Percentiles rank a stretch among this genome's conserved stretches.
Evolutionary conservation across 2,329 filamentous ascomycete species (phyloP).

Genomic region (Neofusicoccum cordaticola): DNA sequence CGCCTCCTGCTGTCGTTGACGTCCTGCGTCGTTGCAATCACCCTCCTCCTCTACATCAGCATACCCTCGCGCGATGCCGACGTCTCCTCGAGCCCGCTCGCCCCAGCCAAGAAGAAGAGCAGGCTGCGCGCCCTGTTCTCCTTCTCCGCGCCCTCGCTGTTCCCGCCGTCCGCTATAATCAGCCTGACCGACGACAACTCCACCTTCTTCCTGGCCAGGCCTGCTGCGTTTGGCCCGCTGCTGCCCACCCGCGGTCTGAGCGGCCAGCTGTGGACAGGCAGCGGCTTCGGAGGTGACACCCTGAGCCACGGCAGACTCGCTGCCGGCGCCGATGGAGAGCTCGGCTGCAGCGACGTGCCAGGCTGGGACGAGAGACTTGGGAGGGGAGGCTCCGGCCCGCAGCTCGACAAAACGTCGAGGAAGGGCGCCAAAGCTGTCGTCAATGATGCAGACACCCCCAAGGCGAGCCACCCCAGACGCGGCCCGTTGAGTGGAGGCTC

Average conservation of each 20-base stretch:
- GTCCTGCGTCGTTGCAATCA: constrained; percentile 42
- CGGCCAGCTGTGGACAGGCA: constrained; percentile 89
- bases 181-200: constrained; percentile 97
- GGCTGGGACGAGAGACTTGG: constrained; percentile 67
- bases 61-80: constrained; percentile 22
- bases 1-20: constrained; percentile 43
- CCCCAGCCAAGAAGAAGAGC: constrained; percentile 27
- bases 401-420: constrained; percentile 37
- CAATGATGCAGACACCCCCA: neutral
- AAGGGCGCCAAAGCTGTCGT: neutral
- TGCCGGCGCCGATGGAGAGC: constrained; percentile 68
- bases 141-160: constrained; percentile 68
- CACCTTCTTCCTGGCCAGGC: constrained; percentile 90
- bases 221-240: constrained; percentile 85
- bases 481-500: neutral
- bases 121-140: constrained; percentile 45
- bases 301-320: constrained; percentile 56
- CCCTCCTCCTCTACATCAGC: constrained; percentile 43
- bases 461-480: neutral
- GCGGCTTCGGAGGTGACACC: constrained; percentile 79
- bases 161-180: constrained; percentile 92
- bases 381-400: constrained; percentile 17
- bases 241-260: constrained; percentile 75
- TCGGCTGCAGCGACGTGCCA: constrained; percentile 92
- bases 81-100: constrained; percentile 17